Evolutionary conservation across 495 filamentous ascomycete species (phyloP).

Genomic region (Xylaria castorea): DNA sequence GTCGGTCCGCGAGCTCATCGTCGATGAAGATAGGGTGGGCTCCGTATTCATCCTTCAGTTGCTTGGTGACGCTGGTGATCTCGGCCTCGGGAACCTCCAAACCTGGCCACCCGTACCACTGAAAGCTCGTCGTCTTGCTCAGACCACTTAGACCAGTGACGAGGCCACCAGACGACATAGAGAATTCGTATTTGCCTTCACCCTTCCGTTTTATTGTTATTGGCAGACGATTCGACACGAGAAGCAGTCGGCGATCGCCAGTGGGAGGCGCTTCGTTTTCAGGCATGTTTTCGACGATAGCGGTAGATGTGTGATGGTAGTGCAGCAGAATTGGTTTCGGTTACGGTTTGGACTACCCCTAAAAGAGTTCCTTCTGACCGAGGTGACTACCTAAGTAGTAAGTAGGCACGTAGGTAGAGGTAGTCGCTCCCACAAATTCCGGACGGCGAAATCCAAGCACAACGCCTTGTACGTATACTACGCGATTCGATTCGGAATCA

Average conservation of each 20-base stretch:
- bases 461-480: not conserved
- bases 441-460: not conserved
- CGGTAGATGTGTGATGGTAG: not conserved
- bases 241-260: slow-evolving; percentile 64
- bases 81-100: slow-evolving; percentile 81
- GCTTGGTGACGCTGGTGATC: slow-evolving; percentile 66
- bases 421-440: not conserved
- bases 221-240: slow-evolving; percentile 91
- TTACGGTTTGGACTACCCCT: not conserved
- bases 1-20: slow-evolving; percentile 77
- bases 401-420: not conserved
- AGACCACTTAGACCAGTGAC: slow-evolving; percentile 90
- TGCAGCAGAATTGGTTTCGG: not conserved
- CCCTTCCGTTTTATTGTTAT: slow-evolving; percentile 94
- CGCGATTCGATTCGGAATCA: not conserved
- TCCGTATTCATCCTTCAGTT: slow-evolving; percentile 73
- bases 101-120: slow-evolving; percentile 98
- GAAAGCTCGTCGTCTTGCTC: slow-evolving; percentile 88
- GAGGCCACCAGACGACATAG: slow-evolving; percentile 93
- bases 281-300: slow-evolving; percentile 25
- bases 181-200: slow-evolving; percentile 80
- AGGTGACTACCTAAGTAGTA: not conserved
- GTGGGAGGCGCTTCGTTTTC: slow-evolving; percentile 35
- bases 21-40: slow-evolving; percentile 80
- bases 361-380: not conserved